Base-by-base conservation (phyloP, 2,329 filamentous ascomycete genomes). In the Cordyceps fumosorosea region DNA sequence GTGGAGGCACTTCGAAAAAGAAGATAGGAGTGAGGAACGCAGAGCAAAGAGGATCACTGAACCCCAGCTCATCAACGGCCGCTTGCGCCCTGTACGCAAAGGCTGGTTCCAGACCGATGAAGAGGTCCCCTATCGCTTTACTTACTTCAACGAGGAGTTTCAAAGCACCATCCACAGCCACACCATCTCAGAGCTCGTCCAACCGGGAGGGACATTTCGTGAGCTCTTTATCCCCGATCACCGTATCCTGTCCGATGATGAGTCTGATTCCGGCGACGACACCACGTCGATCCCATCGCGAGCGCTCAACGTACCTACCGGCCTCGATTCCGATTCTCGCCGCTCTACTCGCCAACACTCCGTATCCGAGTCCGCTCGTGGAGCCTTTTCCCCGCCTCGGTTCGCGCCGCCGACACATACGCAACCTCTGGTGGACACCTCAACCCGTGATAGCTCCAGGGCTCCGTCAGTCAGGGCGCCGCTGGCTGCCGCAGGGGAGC, bases 131-230 rank as follows among this genome's bases (percentile, higher is more conserved):
- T 98, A 96, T 73, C 85, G 95, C 29, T 99, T 97, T 73, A 98
- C 95, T 0, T 99, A 99, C 74, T 99, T 99, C 81, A 98, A 98
- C 74, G 95, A 98, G 72, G 91, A 96, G 65, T 91, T 98, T 62
- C 89, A 91, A 69, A 96, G 90, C 73, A 99, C 95, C 0, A 96
- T 99, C 65, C 95, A 99, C 74, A 95, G 92, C 64, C 91, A 96
- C 74, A 95, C 89, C 0, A 96, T 99, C 62, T 96, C 92, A 2
- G 95, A 97, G 72, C 82, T 99, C 22, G 84, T 96, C 10, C 92
- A 96, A 67, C 88, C 90, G 0, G 95, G 91, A 6, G 84, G 88
- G 64, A 89, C 84, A 50, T 99, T 99, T 73, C 83, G 83, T 63
- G 90, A 96, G 68, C 83, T 99, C 0, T 99, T 99, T 71, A 84